Conservation (phyloP, 1,284 basidiomycete genomes). For the Ustilago bromivora region DNA sequence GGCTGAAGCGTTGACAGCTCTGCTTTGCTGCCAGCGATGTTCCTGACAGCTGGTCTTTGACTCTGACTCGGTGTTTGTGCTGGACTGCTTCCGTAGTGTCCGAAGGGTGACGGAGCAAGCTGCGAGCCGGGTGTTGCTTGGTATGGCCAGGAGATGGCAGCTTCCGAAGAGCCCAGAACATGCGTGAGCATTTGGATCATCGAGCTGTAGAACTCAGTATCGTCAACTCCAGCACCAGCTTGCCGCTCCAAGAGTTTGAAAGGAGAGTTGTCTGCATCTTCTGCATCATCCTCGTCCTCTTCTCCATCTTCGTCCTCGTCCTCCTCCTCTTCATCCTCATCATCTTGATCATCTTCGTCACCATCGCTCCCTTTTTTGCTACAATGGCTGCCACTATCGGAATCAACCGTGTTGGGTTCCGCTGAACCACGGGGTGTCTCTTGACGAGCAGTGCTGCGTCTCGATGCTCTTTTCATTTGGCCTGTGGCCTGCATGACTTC, state of each 20-base stretch:
- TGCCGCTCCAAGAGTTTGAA: conserved; percentile 44
- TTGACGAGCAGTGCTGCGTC: not conserved
- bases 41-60: conserved; percentile 9
- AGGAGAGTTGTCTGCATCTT: conserved; percentile 44
- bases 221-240: conserved; percentile 24
- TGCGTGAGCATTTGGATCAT: conserved; percentile 64
- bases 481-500: not conserved
- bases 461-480: not conserved
- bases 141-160: conserved; percentile 40
- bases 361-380: not conserved
- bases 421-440: not conserved
- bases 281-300: conserved; percentile 21
- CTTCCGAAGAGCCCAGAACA: conserved; percentile 56
- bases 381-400: not conserved
- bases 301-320: conserved; percentile 21
- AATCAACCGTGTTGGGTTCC: not conserved
- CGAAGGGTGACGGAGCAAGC: conserved; percentile 40
- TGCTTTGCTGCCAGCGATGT: conserved; percentile 14
- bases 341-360: conserved; percentile 6
- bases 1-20: conserved; percentile 47
- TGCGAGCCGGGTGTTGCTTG: conserved; percentile 41
- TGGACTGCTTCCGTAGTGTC: conserved; percentile 39
- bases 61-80: conserved; percentile 27
- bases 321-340: conserved; percentile 8
- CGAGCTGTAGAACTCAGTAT: conserved; percentile 56